Conservation (phyloP, 2,329 filamentous ascomycete species). For the Mycosphaerella arachidis region DNA sequence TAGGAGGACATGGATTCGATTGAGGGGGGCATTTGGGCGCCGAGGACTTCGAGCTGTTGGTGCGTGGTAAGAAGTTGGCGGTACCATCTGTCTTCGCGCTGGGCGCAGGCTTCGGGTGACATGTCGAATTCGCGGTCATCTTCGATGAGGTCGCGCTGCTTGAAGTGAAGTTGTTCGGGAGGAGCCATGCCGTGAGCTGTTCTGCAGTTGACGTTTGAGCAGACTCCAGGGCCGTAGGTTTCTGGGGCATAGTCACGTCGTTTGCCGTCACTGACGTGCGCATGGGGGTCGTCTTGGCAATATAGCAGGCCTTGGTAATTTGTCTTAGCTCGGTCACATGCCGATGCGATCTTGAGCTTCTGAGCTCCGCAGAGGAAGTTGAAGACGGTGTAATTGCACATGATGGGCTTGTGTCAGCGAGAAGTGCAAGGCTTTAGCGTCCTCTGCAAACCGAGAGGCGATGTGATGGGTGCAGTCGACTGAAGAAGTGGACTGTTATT, state of each 20-base stretch:
- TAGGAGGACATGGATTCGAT: background rate
- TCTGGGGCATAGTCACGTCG: background rate
- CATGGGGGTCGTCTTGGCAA: constrained; percentile 8
- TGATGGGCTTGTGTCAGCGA: background rate
- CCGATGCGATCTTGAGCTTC: constrained; percentile 13
- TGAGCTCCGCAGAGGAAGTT: constrained; percentile 11
- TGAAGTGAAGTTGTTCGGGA: background rate
- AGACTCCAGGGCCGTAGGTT: constrained; percentile 15
- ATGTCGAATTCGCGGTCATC: constrained; percentile 14
- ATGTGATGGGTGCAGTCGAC: no score
- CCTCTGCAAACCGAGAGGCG: background rate
- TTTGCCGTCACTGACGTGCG: constrained; percentile 5
- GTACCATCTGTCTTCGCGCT: constrained; percentile 13
- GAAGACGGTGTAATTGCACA: constrained; percentile 18
- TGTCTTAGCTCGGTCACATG: constrained; percentile 6
- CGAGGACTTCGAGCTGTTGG: constrained; percentile 11
- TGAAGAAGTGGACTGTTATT: no score
- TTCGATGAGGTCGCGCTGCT: background rate
- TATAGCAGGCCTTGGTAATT: constrained; percentile 9
- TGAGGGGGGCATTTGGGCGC: constrained; percentile 3
- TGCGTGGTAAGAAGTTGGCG: constrained; percentile 7
- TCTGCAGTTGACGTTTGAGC: constrained; percentile 13
- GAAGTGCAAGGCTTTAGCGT: background rate
- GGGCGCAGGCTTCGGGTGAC: constrained; percentile 8
- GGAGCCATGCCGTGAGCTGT: constrained; percentile 1